A percentile compares a stretch with the other conserved stretches of the same genome.
Evolutionary conservation across 2,329 filamentous ascomycete genomes (phyloP).

Genomic region (Fusarium sp.): DNA sequence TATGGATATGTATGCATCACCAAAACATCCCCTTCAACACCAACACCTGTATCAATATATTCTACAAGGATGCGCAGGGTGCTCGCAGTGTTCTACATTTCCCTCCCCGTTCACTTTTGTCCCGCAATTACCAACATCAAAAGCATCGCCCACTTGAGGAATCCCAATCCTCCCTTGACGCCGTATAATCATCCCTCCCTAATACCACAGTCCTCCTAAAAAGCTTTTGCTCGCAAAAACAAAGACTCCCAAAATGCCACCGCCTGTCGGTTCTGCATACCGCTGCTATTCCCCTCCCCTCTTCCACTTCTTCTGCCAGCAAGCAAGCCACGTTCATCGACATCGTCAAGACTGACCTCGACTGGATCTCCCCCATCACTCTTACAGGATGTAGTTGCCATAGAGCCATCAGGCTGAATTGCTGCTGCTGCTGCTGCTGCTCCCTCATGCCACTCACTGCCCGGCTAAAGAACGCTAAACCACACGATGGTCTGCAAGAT

Average conservation of each 20-base stretch:
- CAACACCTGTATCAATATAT: constrained; percentile 31
- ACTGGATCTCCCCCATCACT: constrained; percentile 10
- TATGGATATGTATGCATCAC: not conserved
- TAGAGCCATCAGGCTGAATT: constrained; percentile 1
- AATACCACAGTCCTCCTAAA: constrained; percentile 34
- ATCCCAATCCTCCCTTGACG: constrained; percentile 42
- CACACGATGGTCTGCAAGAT: constrained; percentile 48
- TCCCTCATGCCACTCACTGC: constrained; percentile 31
- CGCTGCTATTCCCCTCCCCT: constrained; percentile 7
- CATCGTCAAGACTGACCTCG: constrained; percentile 2
- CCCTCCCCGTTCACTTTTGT: constrained; percentile 6
- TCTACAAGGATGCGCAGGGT: constrained; percentile 28
- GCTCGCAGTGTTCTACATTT: constrained; percentile 35
- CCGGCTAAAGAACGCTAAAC: constrained; percentile 43
- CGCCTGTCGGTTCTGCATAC: constrained; percentile 20
- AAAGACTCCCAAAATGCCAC: constrained; percentile 36
- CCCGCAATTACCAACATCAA: constrained; percentile 39
- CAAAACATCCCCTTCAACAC: constrained; percentile 5
- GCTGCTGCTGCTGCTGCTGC: constrained; percentile 6
- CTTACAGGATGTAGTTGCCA: constrained; percentile 19
- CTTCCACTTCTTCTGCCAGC: constrained; percentile 6
- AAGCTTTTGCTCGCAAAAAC: constrained; percentile 44
- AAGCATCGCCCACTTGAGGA: constrained; percentile 38
- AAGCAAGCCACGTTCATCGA: constrained; percentile 8
- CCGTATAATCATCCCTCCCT: constrained; percentile 39